These are phyloP conservation scores for Pseudonitzschia delicatissima DNA, from an alignment of 108 stramenopile species.

Conservation along the genomic window DNA sequence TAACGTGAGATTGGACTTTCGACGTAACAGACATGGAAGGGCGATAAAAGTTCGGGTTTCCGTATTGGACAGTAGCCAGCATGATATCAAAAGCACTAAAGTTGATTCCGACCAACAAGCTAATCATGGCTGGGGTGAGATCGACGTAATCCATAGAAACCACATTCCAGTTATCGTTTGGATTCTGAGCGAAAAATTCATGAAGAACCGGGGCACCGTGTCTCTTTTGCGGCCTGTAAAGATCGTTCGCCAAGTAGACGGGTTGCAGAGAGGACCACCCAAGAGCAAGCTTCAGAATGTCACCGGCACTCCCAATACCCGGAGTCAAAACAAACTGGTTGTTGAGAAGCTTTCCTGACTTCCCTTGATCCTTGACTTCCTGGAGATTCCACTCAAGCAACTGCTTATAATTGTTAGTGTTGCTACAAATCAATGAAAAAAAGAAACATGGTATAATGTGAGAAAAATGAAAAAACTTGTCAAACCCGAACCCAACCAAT, in stretches of 20 bases:
- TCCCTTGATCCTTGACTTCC: conserved; percentile 30
- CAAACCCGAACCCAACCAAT: not conserved
- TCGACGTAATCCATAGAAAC: conserved; percentile 50
- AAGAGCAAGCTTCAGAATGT: conserved; percentile 30
- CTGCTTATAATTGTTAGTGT: conserved; percentile 39
- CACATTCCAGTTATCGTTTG: conserved; percentile 43
- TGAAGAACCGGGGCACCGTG: conserved; percentile 36
- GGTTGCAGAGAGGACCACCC: conserved; percentile 41
- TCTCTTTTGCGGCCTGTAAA: conserved; percentile 40
- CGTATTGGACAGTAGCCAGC: conserved; percentile 36
- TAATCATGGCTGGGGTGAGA: conserved; percentile 38
- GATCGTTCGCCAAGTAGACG: conserved; percentile 35
- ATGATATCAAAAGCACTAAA: conserved; percentile 39
- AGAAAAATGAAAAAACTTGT: not conserved
- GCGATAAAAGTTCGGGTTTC: conserved; percentile 32
- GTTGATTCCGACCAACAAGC: conserved; percentile 47
- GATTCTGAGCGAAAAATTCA: conserved; percentile 36
- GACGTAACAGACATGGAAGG: conserved; percentile 40
- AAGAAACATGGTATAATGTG: too few species aligned
- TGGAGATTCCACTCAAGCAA: conserved; percentile 43
- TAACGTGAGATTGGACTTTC: conserved; percentile 32
- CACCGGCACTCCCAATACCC: conserved; percentile 34
- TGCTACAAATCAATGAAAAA: conserved; percentile 14
- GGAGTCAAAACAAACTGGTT: conserved; percentile 54
- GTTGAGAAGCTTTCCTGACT: conserved; percentile 32